A percentile compares a stretch with the other conserved stretches of the same genome.
Conservation (phyloP, 2,329 filamentous ascomycete genomes). For the Ascochyta fabae region DNA sequence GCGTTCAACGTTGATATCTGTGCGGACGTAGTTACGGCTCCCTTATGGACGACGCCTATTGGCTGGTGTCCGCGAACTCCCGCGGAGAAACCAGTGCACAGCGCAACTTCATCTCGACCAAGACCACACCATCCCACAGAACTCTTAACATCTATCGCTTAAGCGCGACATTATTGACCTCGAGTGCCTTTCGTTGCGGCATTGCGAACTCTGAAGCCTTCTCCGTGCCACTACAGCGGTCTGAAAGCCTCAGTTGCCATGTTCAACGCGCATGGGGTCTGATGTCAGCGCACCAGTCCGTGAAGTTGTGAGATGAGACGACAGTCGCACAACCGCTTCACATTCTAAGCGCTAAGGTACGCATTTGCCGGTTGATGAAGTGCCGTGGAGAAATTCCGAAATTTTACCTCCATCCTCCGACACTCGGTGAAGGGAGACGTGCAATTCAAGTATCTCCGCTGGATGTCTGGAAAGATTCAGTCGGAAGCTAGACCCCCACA, state of each 20-base stretch:
- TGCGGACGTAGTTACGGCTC: not conserved
- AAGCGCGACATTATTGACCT: not conserved
- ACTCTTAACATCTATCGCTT: slow-evolving; percentile 17
- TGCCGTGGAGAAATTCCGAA: not conserved
- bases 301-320: not conserved
- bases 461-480: not conserved
- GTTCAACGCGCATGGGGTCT: not conserved
- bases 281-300: not conserved
- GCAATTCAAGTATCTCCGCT: slow-evolving; percentile 30
- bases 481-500: slow-evolving; percentile 25
- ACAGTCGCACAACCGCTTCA: slow-evolving; percentile 6
- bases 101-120: slow-evolving; percentile 2
- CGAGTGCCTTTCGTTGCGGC: not conserved
- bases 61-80: not conserved
- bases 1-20: no score
- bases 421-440: not conserved
- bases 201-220: not conserved
- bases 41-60: not conserved
- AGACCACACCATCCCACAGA: slow-evolving; percentile 6
- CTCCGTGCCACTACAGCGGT: slow-evolving; percentile 3
- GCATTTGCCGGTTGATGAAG: not conserved
- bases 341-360: slow-evolving; percentile 12
- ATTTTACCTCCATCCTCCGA: not conserved
- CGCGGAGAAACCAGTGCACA: slow-evolving; percentile 25
- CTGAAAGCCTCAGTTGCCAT: not conserved